Percentiles rank a stretch among this genome's conserved stretches.
phyloP scores from a whole-genome alignment of 768 basidiomycete species.

The Coprinopsis sp. region DNA sequence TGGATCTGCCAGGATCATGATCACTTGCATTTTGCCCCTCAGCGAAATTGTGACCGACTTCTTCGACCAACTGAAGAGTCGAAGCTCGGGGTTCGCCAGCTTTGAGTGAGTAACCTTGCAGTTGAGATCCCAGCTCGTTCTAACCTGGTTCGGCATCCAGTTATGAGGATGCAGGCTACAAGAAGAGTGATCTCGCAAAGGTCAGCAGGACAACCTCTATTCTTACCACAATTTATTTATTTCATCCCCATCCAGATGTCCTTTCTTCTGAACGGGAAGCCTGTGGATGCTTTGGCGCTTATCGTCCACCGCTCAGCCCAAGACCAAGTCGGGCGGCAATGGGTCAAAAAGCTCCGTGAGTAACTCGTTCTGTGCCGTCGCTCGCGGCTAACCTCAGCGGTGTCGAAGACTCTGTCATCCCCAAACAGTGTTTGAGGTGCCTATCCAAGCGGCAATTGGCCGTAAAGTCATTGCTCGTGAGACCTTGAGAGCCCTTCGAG shows the following conservation, averaged over 20 bases:
- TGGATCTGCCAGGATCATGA: conserved; percentile 57
- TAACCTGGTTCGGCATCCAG: conserved; percentile 34
- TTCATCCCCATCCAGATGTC: conserved; percentile 58
- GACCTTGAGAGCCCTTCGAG: conserved; percentile 77
- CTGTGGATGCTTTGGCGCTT: conserved; percentile 89
- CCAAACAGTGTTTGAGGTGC: conserved; percentile 91
- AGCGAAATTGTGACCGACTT: conserved; percentile 94
- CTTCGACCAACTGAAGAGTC: conserved; percentile 90
- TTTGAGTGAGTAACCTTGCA: conserved; percentile 63
- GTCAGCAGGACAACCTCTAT: conserved; percentile 30
- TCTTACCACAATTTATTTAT: not conserved
- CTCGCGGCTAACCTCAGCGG: not conserved
- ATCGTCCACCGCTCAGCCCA: conserved; percentile 84
- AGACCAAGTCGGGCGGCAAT: conserved; percentile 67
- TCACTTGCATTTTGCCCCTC: conserved; percentile 82
- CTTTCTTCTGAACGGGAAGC: conserved; percentile 83
- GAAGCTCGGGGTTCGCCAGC: conserved; percentile 87
- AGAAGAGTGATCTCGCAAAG: conserved; percentile 76
- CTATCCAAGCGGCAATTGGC: conserved; percentile 91
- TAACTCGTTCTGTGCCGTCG: conserved; percentile 11
- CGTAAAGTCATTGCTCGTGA: conserved; percentile 86
- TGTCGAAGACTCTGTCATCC: conserved; percentile 83
- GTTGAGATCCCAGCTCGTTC: not conserved
- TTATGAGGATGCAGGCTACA: conserved; percentile 93
- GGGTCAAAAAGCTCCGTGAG: conserved; percentile 92